phyloP scores from a whole-genome alignment of 441 rosid genomes.

The Francoa sonchifolia region DNA sequence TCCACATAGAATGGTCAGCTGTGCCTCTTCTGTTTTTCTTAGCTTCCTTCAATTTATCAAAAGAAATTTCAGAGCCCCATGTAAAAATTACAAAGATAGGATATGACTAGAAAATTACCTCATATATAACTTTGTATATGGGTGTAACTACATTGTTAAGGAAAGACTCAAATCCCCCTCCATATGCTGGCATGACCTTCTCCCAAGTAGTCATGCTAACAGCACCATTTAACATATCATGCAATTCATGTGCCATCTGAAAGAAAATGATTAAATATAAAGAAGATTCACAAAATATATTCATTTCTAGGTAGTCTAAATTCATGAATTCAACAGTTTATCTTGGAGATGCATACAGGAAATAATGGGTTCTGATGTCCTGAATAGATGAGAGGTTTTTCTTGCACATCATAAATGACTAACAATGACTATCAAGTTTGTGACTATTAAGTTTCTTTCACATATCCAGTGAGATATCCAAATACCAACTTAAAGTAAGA shows the following conservation, averaged over 20 bases:
- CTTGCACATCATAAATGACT: too few relatives aligned
- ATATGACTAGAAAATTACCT: constrained; percentile 33
- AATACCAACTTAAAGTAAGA: too few relatives aligned
- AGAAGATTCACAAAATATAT: too few relatives aligned
- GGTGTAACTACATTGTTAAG: constrained; percentile 73
- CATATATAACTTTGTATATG: constrained; percentile 47
- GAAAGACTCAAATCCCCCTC: constrained; percentile 63
- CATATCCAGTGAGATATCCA: too few relatives aligned
- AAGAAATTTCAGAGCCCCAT: constrained; percentile 14
- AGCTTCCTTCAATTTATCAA: constrained; percentile 61
- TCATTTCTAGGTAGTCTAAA: too few relatives aligned
- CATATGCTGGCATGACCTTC: constrained; percentile 48
- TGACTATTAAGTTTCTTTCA: too few relatives aligned
- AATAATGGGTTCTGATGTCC: too few relatives aligned
- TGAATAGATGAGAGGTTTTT: too few relatives aligned
- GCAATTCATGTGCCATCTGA: constrained; percentile 92
- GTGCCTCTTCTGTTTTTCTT: constrained; percentile 67
- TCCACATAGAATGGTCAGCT: constrained; percentile 86
- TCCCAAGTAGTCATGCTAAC: constrained; percentile 50
- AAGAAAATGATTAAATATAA: constrained; percentile 2
- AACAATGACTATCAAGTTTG: too few relatives aligned
- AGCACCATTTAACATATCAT: constrained; percentile 50
- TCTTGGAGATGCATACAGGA: too few relatives aligned
- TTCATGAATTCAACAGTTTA: too few relatives aligned
- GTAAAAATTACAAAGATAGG: constrained; percentile 2